Conservation (phyloP, 192 early-diverging fungal genomes). For the Haplosporangium gracile region DNA sequence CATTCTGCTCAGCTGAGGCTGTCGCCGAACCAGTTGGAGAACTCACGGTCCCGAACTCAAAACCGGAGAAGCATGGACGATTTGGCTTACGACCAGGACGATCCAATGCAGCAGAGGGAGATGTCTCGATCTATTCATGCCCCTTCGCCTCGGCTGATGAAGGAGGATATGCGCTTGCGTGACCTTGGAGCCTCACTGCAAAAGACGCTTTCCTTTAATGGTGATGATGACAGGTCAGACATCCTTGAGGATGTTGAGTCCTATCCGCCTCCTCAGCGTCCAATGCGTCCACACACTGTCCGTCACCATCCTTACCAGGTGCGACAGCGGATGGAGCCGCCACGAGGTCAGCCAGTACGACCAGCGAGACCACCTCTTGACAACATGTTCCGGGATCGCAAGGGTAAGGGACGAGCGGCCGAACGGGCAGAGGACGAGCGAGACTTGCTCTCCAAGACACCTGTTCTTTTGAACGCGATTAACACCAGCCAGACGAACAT, state of each 20-base stretch:
- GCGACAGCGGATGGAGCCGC: slow-evolving; percentile 11
- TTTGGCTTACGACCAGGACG: slow-evolving; percentile 26
- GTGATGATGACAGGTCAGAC: slow-evolving; percentile 41
- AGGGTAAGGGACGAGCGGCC: slow-evolving; percentile 39
- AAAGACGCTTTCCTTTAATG: slow-evolving; percentile 51
- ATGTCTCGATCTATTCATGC: slow-evolving; percentile 6
- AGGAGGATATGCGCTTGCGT: slow-evolving; percentile 38
- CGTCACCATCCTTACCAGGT: slow-evolving; percentile 44
- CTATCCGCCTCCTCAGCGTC: background rate
- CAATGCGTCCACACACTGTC: background rate
- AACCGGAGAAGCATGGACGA: slow-evolving; percentile 40
- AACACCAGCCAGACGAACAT: slow-evolving; percentile 55
- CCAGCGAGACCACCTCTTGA: slow-evolving; percentile 22
- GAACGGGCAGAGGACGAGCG: slow-evolving; percentile 27
- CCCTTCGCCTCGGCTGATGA: slow-evolving; percentile 17
- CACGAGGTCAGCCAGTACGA: slow-evolving; percentile 9
- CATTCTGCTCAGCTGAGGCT: slow-evolving; percentile 24
- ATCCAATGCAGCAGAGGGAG: slow-evolving; percentile 31
- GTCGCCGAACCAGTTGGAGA: slow-evolving; percentile 43
- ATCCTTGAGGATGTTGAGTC: slow-evolving; percentile 16
- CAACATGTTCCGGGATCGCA: slow-evolving; percentile 29
- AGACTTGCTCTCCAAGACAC: slow-evolving; percentile 31
- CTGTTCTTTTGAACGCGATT: slow-evolving; percentile 43
- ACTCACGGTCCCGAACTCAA: background rate
- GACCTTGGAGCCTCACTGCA: slow-evolving; percentile 43